Evolutionary conservation across 148 eudicot genomes (phyloP).

Genomic region (Rhododendron henanense): DNA sequence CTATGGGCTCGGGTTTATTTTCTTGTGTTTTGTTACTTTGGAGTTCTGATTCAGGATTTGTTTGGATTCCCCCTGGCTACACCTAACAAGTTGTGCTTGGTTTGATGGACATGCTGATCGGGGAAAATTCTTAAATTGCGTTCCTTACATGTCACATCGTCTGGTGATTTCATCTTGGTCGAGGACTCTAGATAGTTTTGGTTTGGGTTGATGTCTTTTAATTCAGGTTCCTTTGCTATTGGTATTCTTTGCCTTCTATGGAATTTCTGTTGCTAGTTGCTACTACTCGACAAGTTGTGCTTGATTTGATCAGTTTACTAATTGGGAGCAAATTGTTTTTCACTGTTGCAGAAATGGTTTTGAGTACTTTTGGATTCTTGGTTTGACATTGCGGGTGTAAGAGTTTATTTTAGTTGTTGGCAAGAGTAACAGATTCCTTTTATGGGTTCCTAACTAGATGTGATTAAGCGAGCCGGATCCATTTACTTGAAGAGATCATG

Average conservation of each 20-base stretch:
- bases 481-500: background rate
- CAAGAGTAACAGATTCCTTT: background rate
- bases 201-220: background rate
- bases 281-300: background rate
- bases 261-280: background rate
- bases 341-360: background rate
- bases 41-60: no score
- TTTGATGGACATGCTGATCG: no score
- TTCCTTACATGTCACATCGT: no score
- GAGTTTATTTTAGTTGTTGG: background rate
- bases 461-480: background rate
- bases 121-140: no score
- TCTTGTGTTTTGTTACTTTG: no score
- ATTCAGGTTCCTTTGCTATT: background rate
- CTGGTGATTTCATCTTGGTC: background rate
- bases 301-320: background rate
- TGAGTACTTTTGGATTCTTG: background rate
- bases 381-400: background rate
- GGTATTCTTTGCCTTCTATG: no score
- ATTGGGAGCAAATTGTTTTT: background rate
- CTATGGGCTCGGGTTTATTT: no score
- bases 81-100: no score
- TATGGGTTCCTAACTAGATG: background rate
- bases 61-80: no score
- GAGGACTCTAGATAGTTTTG: background rate